These are phyloP conservation scores for Syzygium malaccense DNA, from an alignment of 441 rosid genomes.

Conservation along the genomic window DNA sequence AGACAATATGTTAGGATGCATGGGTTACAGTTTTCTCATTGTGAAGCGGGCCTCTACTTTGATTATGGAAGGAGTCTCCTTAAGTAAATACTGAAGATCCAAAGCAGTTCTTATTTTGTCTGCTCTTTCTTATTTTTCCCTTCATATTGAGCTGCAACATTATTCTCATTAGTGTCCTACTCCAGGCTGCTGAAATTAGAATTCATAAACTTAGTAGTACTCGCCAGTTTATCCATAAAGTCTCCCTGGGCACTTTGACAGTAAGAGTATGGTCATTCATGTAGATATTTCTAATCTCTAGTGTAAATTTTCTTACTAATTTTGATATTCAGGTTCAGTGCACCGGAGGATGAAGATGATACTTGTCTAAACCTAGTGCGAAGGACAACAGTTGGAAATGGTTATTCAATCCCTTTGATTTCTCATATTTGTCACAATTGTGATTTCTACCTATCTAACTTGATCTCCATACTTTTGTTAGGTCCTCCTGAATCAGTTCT, in stretches of 20 bases:
- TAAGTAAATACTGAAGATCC: background rate
- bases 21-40: background rate
- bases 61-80: background rate
- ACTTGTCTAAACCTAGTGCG: slow-evolving; percentile 40
- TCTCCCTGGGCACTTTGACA: background rate
- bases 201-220: background rate
- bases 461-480: slow-evolving; percentile 22
- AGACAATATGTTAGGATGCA: background rate
- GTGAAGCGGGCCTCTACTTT: background rate
- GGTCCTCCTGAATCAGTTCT: slow-evolving; percentile 83
- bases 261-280: background rate
- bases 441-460: background rate
- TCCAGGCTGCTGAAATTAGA: background rate
- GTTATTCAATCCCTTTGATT: slow-evolving; percentile 25
- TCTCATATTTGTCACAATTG: background rate
- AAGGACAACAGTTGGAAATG: slow-evolving; percentile 88
- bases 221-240: background rate
- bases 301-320: background rate
- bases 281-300: background rate
- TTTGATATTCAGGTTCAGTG: slow-evolving; percentile 55
- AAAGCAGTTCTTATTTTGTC: background rate
- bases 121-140: background rate
- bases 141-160: background rate
- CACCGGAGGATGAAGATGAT: slow-evolving; percentile 89
- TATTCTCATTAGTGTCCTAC: background rate